phyloP scores from a whole-genome alignment of 73 alveolate genomes.

The Tetrahymena elliotti region DNA sequence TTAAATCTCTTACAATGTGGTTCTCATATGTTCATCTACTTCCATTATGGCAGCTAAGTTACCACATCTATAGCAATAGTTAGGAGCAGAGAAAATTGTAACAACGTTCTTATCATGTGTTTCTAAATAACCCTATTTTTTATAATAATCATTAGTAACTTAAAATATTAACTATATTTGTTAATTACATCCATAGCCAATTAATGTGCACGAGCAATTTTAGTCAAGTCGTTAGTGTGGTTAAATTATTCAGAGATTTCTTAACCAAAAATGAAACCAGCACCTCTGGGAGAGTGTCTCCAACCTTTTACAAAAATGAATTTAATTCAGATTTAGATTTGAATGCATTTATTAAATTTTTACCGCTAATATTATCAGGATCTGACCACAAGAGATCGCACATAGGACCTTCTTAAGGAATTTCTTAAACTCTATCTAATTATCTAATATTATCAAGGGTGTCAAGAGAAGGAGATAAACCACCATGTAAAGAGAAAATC shows the following conservation, averaged over 20 bases:
- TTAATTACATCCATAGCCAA: slow-evolving; percentile 60
- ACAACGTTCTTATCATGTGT: slow-evolving; percentile 64
- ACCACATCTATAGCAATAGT: slow-evolving; percentile 81
- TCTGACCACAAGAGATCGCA: slow-evolving; percentile 88
- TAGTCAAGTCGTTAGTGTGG: slow-evolving; percentile 50
- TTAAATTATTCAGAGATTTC: slow-evolving; percentile 68
- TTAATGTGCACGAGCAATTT: slow-evolving; percentile 78
- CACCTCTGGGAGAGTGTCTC: slow-evolving; percentile 85
- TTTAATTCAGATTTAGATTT: not conserved
- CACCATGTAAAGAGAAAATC: slow-evolving; percentile 56
- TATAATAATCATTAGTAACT: not conserved
- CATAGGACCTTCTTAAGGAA: slow-evolving; percentile 90
- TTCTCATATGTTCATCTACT: not conserved
- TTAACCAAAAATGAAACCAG: slow-evolving; percentile 70
- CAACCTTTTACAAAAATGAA: slow-evolving; percentile 32
- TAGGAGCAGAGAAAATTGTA: slow-evolving; percentile 72
- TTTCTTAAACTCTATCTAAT: slow-evolving; percentile 50
- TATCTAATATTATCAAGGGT: slow-evolving; percentile 38
- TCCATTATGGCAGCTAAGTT: slow-evolving; percentile 71
- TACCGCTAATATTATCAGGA: slow-evolving; percentile 73
- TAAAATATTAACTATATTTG: not conserved
- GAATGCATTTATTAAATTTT: not conserved
- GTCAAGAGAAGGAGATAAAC: slow-evolving; percentile 53
- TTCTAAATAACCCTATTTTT: slow-evolving; percentile 50
- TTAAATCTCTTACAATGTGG: not conserved